Conservation (phyloP, 768 basidiomycete genomes). For the Kwoniella shandongensis region DNA sequence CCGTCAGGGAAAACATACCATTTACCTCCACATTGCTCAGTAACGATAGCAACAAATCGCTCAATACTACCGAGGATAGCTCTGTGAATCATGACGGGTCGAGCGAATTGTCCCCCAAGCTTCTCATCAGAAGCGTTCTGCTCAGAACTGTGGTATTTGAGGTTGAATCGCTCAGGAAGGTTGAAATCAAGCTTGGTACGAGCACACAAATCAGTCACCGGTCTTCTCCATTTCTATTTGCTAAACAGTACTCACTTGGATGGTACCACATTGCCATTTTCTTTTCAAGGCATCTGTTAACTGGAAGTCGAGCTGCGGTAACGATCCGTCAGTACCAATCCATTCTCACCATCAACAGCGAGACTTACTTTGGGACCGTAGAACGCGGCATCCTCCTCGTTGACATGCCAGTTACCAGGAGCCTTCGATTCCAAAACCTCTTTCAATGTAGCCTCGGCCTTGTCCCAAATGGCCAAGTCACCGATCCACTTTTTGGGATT, state of each 20-base stretch:
- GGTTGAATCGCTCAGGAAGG: conserved; percentile 91
- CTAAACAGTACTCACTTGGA: conserved; percentile 55
- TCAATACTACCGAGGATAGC: conserved; percentile 92
- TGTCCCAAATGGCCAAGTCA: conserved; percentile 81
- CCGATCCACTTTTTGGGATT: conserved; percentile 89
- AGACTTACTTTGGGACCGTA: conserved; percentile 79
- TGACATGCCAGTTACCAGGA: conserved; percentile 85
- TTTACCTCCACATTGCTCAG: conserved; percentile 96
- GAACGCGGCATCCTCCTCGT: conserved; percentile 97
- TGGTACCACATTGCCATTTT: conserved; percentile 97
- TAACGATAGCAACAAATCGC: conserved; percentile 93
- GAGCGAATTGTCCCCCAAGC: conserved; percentile 59
- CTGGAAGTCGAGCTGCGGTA: conserved; percentile 78
- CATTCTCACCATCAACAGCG: not conserved
- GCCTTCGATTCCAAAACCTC: conserved; percentile 77
- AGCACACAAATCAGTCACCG: conserved; percentile 4
- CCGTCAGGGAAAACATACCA: conserved; percentile 63
- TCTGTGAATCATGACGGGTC: conserved; percentile 97
- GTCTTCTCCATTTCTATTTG: no score
- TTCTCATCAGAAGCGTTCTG: conserved; percentile 51
- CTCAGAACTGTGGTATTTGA: conserved; percentile 81
- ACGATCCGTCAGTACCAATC: not conserved
- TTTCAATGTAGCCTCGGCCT: conserved; percentile 64
- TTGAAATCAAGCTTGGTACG: conserved; percentile 87
- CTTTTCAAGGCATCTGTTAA: conserved; percentile 87